These are phyloP conservation scores for Dothiorella sarmentorum DNA, from an alignment of 2,329 filamentous ascomycete genomes.

Conservation along the genomic window DNA sequence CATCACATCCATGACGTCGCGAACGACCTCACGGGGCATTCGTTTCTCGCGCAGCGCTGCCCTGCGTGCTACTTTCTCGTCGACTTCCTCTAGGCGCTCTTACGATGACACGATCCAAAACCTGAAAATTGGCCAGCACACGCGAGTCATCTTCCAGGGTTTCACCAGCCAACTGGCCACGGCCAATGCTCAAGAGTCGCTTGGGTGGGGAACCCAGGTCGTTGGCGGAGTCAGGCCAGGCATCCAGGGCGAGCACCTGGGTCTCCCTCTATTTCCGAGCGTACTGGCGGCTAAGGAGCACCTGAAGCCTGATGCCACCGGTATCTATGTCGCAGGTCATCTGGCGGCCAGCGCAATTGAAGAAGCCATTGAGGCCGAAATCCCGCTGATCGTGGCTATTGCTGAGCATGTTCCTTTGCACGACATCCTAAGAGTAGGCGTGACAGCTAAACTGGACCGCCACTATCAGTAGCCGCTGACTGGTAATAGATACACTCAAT, in stretches of 20 bases:
- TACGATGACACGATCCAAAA: slow-evolving; percentile 64
- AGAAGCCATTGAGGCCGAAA: slow-evolving; percentile 75
- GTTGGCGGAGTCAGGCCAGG: slow-evolving; percentile 75
- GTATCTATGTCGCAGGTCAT: slow-evolving; percentile 75
- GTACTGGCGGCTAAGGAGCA: slow-evolving; percentile 66
- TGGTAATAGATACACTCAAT: slow-evolving; percentile 60
- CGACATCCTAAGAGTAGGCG: slow-evolving; percentile 68
- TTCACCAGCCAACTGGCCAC: slow-evolving; percentile 70
- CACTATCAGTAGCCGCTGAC: slow-evolving; percentile 12
- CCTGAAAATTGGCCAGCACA: slow-evolving; percentile 63
- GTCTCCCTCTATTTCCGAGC: slow-evolving; percentile 66
- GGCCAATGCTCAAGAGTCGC: slow-evolving; percentile 70
- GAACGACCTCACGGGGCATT: background rate
- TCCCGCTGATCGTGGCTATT: slow-evolving; percentile 73
- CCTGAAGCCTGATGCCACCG: slow-evolving; percentile 72
- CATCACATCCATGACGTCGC: slow-evolving; percentile 5
- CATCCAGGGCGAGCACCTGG: slow-evolving; percentile 64
- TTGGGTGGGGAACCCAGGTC: slow-evolving; percentile 75
- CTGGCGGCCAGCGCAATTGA: slow-evolving; percentile 71
- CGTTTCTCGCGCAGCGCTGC: background rate
- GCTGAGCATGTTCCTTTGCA: slow-evolving; percentile 77
- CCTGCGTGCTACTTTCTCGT: slow-evolving; percentile 26
- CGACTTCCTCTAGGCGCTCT: slow-evolving; percentile 32
- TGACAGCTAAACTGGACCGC: background rate
- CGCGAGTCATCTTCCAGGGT: slow-evolving; percentile 66